Percentiles rank a stretch among this genome's conserved stretches.
phyloP scores from a whole-genome alignment of 345 rosid species.

The Ceriops decandra region DNA sequence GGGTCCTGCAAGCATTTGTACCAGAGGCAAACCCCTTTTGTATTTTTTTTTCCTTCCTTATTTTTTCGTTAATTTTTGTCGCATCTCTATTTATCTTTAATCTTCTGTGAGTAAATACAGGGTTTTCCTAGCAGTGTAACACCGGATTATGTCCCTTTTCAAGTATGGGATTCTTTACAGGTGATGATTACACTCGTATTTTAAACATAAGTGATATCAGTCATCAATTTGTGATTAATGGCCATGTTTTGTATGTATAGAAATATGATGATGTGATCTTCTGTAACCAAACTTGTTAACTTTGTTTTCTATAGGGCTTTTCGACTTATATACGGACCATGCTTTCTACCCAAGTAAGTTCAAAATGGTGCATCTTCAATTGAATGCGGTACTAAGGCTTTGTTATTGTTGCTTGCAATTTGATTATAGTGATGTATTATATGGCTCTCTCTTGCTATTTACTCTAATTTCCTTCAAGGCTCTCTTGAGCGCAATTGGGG shows the following conservation, averaged over 20 bases:
- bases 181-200: conserved; percentile 23
- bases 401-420: neutral
- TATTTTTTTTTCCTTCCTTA: neutral
- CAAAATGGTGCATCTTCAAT: neutral
- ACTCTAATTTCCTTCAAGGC: neutral
- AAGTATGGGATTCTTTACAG: conserved; percentile 92
- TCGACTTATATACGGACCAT: conserved; percentile 90
- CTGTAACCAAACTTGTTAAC: neutral
- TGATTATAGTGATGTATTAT: neutral
- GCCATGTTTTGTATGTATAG: too few relatives aligned
- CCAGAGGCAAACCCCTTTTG: conserved; percentile 58
- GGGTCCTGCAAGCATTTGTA: conserved; percentile 82
- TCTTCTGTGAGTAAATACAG: conserved; percentile 29
- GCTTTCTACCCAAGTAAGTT: conserved; percentile 90
- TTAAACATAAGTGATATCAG: too few relatives aligned
- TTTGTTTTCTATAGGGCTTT: conserved; percentile 52
- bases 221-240: too few relatives aligned
- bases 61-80: neutral
- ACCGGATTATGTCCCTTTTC: conserved; percentile 81
- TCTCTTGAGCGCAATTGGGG: conserved; percentile 85
- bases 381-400: too few relatives aligned
- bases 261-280: neutral
- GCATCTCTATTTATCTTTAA: neutral
- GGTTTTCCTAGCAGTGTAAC: conserved; percentile 90
- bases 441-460: neutral